Percentiles rank a stretch among this genome's conserved stretches.
Evolutionary conservation across 2,329 filamentous ascomycete species (phyloP).

Genomic region (Cadophora luteo-olivacea): DNA sequence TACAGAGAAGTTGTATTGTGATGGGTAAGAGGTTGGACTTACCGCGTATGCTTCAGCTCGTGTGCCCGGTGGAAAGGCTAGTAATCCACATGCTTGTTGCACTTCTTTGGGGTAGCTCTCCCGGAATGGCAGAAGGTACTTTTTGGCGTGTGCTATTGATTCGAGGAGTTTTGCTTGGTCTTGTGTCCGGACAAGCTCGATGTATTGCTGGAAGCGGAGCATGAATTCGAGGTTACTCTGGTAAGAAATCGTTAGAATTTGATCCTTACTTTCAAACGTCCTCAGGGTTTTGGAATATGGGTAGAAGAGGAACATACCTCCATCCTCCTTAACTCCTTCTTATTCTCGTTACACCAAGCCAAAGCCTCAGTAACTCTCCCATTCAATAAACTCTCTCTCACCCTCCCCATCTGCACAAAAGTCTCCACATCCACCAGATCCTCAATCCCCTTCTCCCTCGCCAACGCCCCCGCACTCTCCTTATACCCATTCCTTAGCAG

Average conservation of each 20-base stretch:
- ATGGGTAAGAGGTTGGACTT: constrained; percentile 18
- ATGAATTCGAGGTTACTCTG: constrained; percentile 90
- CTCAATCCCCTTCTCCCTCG: constrained; percentile 75
- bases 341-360: constrained; percentile 92
- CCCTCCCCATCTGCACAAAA: constrained; percentile 81
- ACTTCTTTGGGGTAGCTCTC: constrained; percentile 74
- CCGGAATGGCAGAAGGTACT: constrained; percentile 75
- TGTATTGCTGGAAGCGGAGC: constrained; percentile 91
- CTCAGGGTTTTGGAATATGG: too few species aligned
- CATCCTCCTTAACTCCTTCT: constrained; percentile 88
- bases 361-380: constrained; percentile 80
- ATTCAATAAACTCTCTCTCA: constrained; percentile 74
- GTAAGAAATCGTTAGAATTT: constrained; percentile 25
- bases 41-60: constrained; percentile 61
- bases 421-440: constrained; percentile 88
- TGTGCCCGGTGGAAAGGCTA: constrained; percentile 73
- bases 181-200: constrained; percentile 81
- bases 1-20: constrained; percentile 6
- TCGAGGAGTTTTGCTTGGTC: constrained; percentile 71
- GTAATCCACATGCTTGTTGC: constrained; percentile 75
- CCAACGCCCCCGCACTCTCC: constrained; percentile 77
- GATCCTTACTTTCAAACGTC: too few species aligned
- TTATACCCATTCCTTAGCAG: constrained; percentile 84
- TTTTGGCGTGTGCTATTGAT: constrained; percentile 82
- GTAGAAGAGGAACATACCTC: constrained; percentile 59